Evolutionary conservation across 257 asterid species (phyloP), one percentile per base, ranked within the genome.

Genomic region (Hygrophila difformis): DNA sequence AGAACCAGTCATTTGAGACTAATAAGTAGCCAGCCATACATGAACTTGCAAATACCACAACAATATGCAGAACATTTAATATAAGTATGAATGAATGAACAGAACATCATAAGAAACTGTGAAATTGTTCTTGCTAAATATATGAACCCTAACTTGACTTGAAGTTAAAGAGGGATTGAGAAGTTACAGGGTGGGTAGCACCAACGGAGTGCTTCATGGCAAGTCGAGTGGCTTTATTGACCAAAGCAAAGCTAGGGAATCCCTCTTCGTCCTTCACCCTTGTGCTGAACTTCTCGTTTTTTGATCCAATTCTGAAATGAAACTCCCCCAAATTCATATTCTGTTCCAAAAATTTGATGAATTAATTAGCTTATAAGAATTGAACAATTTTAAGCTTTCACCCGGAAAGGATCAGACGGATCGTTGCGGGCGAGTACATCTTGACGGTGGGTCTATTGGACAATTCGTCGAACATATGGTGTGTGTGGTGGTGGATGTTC

Each of bases 181-280:
- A 18, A 6, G 4, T 16, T 65, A 72, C 72, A 26, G 69, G 69
- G 16, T 67, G 61, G 13, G 72, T 50, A 37, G 84, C 76, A 18
- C 82, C 84, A 28, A 57, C 21, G n/a, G 87, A 62, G 69, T 81
- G 93, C 60, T 84, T 84, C 51, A 84, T 18, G 63, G 93, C 84
- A 54, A 67, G 66, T 17, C 89, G 79, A 23, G 93, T 69, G 13
- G 77, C 86, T 64, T 78, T 78, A 59, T 84, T 84, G 53, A 84
- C 53, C 61, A 84, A 56, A 16, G 87, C 79, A 63, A 84, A 84
- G 59, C 86, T 66, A 10, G 95, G 93, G 39, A 70, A 67, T 2
- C 95, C 93, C 51, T 84, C 76, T 62, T 69, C 89, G 35, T 84
- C 95, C 73, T 76, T 81, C 67, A 75, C 87, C 59, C 46, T 65